Conservation (phyloP, 169 alveolate species). For the Plasmodium coatneyi region DNA sequence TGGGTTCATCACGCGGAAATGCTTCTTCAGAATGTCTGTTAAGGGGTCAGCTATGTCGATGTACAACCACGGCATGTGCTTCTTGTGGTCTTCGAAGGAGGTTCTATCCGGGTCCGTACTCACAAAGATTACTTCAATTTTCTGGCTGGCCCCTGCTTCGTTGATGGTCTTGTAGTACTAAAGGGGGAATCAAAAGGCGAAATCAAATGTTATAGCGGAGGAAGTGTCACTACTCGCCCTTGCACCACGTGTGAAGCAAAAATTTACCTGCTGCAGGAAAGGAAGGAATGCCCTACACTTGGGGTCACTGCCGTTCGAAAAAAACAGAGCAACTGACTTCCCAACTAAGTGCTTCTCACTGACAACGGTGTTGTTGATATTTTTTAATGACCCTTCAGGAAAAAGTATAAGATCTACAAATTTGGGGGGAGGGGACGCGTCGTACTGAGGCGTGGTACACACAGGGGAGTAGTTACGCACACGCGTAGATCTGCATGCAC, state of each 20-base stretch:
- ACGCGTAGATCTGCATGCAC: background rate
- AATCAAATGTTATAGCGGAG: too few species aligned
- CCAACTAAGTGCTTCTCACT: slow-evolving; percentile 79
- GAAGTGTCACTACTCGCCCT: background rate
- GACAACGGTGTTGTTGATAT: slow-evolving; percentile 76
- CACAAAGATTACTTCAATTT: slow-evolving; percentile 80
- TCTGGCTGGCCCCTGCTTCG: slow-evolving; percentile 81
- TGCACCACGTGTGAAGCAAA: background rate
- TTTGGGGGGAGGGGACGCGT: background rate
- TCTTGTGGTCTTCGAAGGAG: slow-evolving; percentile 73
- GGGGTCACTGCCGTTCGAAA: slow-evolving; percentile 81
- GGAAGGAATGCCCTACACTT: slow-evolving; percentile 83
- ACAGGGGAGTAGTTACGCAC: background rate
- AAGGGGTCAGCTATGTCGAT: slow-evolving; percentile 80
- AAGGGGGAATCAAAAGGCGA: background rate
- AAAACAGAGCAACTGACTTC: slow-evolving; percentile 81
- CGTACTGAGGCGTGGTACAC: background rate
- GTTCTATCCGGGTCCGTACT: slow-evolving; percentile 74
- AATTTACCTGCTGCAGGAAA: slow-evolving; percentile 75
- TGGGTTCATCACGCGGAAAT: slow-evolving; percentile 75
- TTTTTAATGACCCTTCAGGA: slow-evolving; percentile 82
- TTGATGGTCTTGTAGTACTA: slow-evolving; percentile 82
- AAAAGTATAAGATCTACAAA: slow-evolving; percentile 77
- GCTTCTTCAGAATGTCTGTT: slow-evolving; percentile 76
- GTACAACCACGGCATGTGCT: slow-evolving; percentile 82